Evolutionary conservation across 2,329 filamentous ascomycete species (phyloP), one percentile per base, ranked within the genome.

Genomic region (Periglandula ipomoeae): DNA sequence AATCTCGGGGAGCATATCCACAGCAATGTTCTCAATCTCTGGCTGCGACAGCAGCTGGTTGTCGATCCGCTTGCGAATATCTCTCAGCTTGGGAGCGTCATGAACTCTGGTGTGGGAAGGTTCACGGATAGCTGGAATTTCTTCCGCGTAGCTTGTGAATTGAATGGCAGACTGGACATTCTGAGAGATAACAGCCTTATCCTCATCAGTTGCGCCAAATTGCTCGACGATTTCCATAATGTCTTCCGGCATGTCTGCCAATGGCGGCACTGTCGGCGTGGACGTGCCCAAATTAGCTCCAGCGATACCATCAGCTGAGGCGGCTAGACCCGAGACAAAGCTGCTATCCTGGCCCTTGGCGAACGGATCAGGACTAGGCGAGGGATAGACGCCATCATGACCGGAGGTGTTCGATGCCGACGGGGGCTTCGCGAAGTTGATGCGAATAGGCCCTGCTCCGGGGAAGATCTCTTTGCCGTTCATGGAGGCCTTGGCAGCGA

Each of bases 401-500:
- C 89, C 89, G 47, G 93, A 91, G 0, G 93, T 96, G 55, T 88
- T 85, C 52, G 89, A 89, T 41, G 87, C 84, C 44, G 89, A 95
- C 19, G 89, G 89, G 23, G 93, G 91, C 70, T 98, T 98, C 32
- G 93, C 93, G 67, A 95, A 98, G 60, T 95, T 95, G 65, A 98
- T 97, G 46, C 91, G 81, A 50, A 97, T 88, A 15, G 91, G 89
- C 1, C 93, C 93, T 50, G 90, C 90, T 48, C 93, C 93, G 8
- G 93, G 93, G 72, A 98, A 98, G 52, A 98, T 96, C 66, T 98
- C 93, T 68, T 95, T 96, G 59, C 89, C 89, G 60, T 97, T 97
- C 68, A 95, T 83, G 62, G 84, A 78, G 13, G 82, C 82, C 65
- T 91, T 94, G 15, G 93, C 93, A 52, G 88, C 83, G 35, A 96